phyloP scores from a whole-genome alignment of 352 stramenopile genomes.

The Pythium brassicae region DNA sequence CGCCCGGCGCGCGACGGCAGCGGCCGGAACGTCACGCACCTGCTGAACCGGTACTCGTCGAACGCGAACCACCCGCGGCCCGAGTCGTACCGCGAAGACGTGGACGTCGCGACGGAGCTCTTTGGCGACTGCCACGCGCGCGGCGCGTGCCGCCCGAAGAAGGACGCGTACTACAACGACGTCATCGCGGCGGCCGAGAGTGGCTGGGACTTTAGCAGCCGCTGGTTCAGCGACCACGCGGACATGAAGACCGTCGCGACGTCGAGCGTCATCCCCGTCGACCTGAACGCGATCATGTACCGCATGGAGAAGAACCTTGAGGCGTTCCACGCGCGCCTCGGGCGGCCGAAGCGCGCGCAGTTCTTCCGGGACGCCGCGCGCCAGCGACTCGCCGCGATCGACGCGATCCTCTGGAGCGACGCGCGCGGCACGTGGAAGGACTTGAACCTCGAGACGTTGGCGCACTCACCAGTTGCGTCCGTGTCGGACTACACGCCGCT shows the following conservation, averaged over 20 bases:
- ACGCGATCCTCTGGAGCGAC: slow-evolving; percentile 69
- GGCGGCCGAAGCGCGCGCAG: slow-evolving; percentile 31
- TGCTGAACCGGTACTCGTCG: slow-evolving; percentile 82
- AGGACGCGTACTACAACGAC: slow-evolving; percentile 78
- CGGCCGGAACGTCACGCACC: slow-evolving; percentile 17
- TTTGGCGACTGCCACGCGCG: slow-evolving; percentile 31
- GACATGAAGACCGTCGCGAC: slow-evolving; percentile 77
- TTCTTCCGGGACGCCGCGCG: slow-evolving; percentile 43
- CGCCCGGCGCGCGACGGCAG: slow-evolving; percentile 1
- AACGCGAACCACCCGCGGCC: slow-evolving; percentile 70
- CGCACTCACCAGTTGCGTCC: slow-evolving; percentile 40
- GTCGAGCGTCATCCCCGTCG: slow-evolving; percentile 66
- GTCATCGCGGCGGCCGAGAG: slow-evolving; percentile 82
- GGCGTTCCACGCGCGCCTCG: slow-evolving; percentile 48
- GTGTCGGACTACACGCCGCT: slow-evolving; percentile 74
- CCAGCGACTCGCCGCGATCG: slow-evolving; percentile 45
- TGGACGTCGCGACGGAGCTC: slow-evolving; percentile 59
- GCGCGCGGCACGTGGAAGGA: slow-evolving; percentile 62
- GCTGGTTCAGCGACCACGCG: slow-evolving; percentile 60
- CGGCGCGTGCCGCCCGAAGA: slow-evolving; percentile 32
- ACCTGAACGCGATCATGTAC: slow-evolving; percentile 85
- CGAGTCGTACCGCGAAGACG: slow-evolving; percentile 86
- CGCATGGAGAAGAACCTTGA: slow-evolving; percentile 74
- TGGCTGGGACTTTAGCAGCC: slow-evolving; percentile 90
- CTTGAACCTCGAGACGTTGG: slow-evolving; percentile 46